These are phyloP conservation scores for Amaranthus tricolor DNA, from an alignment of 179 eudicot genomes.

Conservation along the genomic window DNA sequence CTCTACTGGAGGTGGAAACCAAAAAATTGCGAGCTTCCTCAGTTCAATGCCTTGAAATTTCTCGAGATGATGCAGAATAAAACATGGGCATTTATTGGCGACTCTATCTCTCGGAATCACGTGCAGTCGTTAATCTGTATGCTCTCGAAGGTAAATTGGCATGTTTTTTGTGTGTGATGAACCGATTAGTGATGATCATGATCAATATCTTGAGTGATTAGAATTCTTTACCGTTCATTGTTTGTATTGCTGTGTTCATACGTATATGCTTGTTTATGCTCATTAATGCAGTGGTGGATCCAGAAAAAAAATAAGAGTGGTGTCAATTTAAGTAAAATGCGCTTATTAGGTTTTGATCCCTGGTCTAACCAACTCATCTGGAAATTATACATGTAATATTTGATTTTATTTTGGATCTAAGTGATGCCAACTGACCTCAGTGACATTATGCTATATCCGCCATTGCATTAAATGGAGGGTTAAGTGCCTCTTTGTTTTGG, in stretches of 20 bases:
- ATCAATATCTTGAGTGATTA: background rate
- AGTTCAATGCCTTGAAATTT: constrained; percentile 54
- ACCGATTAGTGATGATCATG: no score
- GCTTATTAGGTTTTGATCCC: no score
- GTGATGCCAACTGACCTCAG: no score
- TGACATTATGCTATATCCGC: no score
- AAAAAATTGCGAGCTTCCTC: constrained; percentile 55
- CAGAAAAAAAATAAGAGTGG: no score
- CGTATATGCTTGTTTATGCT: background rate
- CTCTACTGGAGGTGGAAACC: constrained; percentile 89
- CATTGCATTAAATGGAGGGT: no score
- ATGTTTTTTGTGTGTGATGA: background rate
- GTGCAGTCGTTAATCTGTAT: constrained; percentile 81
- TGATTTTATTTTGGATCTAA: no score
- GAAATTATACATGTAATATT: no score
- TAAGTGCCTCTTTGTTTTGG: no score
- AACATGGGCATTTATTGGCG: constrained; percentile 81
- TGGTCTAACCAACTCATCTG: no score
- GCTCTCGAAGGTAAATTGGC: constrained; percentile 64
- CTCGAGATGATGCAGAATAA: constrained; percentile 69
- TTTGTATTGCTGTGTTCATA: background rate
- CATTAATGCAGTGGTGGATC: no score
- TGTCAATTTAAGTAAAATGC: no score
- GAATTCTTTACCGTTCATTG: background rate
- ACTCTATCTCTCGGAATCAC: constrained; percentile 89